Conservation (phyloP, 495 filamentous ascomycete genomes). For the Lasiosphaeriaceae sp. region DNA sequence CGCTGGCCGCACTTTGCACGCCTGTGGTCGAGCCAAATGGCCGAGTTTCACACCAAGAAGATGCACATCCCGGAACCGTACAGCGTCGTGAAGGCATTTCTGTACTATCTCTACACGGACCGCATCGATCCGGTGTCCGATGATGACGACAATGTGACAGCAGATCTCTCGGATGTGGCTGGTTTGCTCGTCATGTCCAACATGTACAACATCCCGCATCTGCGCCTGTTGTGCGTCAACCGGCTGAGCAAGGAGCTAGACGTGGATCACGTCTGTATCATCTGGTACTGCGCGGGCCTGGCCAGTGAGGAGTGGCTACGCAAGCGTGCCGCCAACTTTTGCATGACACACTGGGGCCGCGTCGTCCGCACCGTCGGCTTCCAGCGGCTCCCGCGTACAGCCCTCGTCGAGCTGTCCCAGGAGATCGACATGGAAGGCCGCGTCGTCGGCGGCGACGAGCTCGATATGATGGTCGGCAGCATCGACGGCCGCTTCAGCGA, state of each 20-base stretch:
- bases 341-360: constrained; percentile 89
- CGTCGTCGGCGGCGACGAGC: constrained; percentile 76
- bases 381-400: constrained; percentile 67
- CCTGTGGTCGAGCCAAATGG: constrained; percentile 88
- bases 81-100: constrained; percentile 86
- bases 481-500: constrained; percentile 52
- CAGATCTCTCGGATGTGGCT: constrained; percentile 77
- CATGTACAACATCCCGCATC: constrained; percentile 90
- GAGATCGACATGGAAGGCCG: constrained; percentile 88
- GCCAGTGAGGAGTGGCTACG: constrained; percentile 92
- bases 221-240: constrained; percentile 85
- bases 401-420: constrained; percentile 85
- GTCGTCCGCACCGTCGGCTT: constrained; percentile 88
- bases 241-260: constrained; percentile 85
- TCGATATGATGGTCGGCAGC: constrained; percentile 69
- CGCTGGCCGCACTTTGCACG: constrained; percentile 96
- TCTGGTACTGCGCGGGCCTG: constrained; percentile 89
- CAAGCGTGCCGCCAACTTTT: constrained; percentile 80
- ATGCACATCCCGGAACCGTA: constrained; percentile 98
- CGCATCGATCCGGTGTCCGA: constrained; percentile 61
- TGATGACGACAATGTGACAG: constrained; percentile 51
- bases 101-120: constrained; percentile 96
- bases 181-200: constrained; percentile 97
- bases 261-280: constrained; percentile 87
- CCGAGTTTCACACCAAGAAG: constrained; percentile 90